Evolutionary conservation across 352 stramenopile genomes (phyloP).

Genomic region (Phytophthora ramorum): DNA sequence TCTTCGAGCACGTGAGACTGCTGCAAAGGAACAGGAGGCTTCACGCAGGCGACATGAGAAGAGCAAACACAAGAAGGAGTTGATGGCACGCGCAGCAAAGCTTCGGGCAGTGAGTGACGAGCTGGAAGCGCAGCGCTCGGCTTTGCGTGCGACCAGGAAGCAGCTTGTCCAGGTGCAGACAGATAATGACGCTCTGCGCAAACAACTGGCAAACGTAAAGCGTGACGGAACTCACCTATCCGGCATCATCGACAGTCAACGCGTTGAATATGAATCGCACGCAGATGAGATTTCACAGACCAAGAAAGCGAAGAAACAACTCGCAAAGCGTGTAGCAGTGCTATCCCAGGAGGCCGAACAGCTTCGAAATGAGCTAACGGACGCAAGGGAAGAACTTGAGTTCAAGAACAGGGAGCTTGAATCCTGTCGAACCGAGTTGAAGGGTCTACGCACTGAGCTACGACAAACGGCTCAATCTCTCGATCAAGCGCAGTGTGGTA

Average conservation of each 20-base stretch:
- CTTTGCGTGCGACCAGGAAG: slow-evolving; percentile 46
- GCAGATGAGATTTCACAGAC: slow-evolving; percentile 28
- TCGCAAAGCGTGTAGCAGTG: slow-evolving; percentile 12
- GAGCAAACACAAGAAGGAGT: slow-evolving; percentile 37
- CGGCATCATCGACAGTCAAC: slow-evolving; percentile 52
- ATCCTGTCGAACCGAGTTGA: slow-evolving; percentile 30
- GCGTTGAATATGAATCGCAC: slow-evolving; percentile 29
- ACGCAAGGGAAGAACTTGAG: slow-evolving; percentile 46
- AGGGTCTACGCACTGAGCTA: slow-evolving; percentile 19
- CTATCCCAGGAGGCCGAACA: slow-evolving; percentile 26
- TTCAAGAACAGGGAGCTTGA: slow-evolving; percentile 41
- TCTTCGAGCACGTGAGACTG: slow-evolving; percentile 3
- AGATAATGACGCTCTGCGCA: slow-evolving; percentile 47
- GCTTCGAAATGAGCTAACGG: slow-evolving; percentile 36
- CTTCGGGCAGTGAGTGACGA: slow-evolving; percentile 34
- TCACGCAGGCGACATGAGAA: slow-evolving; percentile 29
- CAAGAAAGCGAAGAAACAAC: slow-evolving; percentile 36
- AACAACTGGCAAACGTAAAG: slow-evolving; percentile 46
- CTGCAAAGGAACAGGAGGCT: slow-evolving; percentile 39
- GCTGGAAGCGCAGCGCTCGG: slow-evolving; percentile 46
- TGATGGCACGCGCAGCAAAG: slow-evolving; percentile 32
- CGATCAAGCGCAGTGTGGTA: slow-evolving; percentile 6
- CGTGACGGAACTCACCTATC: slow-evolving; percentile 51
- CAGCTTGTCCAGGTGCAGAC: slow-evolving; percentile 33
- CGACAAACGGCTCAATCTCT: slow-evolving; percentile 28